Evolutionary conservation across 2,329 filamentous ascomycete genomes (phyloP).

Genomic region (Fusarium devonianum): DNA sequence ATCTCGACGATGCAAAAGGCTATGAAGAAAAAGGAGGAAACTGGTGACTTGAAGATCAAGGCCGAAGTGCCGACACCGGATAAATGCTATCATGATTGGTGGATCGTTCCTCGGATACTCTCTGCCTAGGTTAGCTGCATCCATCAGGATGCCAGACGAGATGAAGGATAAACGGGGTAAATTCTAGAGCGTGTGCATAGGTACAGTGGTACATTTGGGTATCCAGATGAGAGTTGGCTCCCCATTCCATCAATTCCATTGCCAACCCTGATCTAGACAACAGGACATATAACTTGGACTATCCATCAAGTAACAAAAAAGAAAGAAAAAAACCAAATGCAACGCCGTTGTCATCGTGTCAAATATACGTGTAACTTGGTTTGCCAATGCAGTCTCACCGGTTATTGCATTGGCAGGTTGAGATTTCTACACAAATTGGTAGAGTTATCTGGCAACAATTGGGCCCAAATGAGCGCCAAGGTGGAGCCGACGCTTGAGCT

Average conservation of each 20-base stretch:
- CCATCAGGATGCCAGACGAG: neutral
- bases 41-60: slow-evolving; percentile 50
- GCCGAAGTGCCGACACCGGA: slow-evolving; percentile 61
- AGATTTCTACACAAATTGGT: no score
- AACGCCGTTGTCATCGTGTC: slow-evolving; percentile 23
- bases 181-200: slow-evolving; percentile 30
- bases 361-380: slow-evolving; percentile 16
- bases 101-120: slow-evolving; percentile 65
- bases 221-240: slow-evolving; percentile 37
- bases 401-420: slow-evolving; percentile 21
- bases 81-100: slow-evolving; percentile 69
- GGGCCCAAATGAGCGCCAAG: slow-evolving; percentile 10
- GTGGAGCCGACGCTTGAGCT: slow-evolving; percentile 8
- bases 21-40: slow-evolving; percentile 48
- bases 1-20: slow-evolving; percentile 67
- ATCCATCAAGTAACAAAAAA: slow-evolving; percentile 9
- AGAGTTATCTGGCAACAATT: slow-evolving; percentile 11
- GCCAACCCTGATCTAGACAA: slow-evolving; percentile 5
- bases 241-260: slow-evolving; percentile 8
- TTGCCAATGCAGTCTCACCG: slow-evolving; percentile 21
- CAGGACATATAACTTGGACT: neutral
- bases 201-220: slow-evolving; percentile 35
- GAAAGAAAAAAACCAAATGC: no score
- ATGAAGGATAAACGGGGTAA: slow-evolving; percentile 13
- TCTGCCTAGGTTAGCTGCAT: slow-evolving; percentile 13